phyloP scores from a whole-genome alignment of 1,139 yeast species.

The Yamadazyma friedrichii region DNA sequence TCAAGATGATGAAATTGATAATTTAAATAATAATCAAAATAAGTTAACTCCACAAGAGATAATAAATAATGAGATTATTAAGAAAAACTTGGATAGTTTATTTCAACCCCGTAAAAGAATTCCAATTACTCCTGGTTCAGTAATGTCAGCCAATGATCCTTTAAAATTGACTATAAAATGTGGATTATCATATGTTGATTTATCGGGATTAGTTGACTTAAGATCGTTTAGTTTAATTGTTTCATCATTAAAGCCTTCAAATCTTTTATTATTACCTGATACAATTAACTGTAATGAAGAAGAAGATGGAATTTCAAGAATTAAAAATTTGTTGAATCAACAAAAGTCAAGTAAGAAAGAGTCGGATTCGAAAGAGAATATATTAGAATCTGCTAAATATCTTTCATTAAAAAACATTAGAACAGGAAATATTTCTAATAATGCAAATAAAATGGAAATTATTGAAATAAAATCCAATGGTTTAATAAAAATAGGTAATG shows the following conservation, averaged over 20 bases:
- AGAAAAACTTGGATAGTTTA: constrained; percentile 55
- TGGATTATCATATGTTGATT: constrained; percentile 73
- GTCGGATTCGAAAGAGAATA: constrained; percentile 23
- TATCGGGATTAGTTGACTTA: constrained; percentile 82
- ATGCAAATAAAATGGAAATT: constrained; percentile 28
- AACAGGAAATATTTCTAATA: constrained; percentile 19
- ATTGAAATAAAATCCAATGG: constrained; percentile 38
- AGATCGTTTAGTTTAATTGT: constrained; percentile 79
- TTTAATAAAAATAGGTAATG: constrained; percentile 53
- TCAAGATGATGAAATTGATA: constrained; percentile 23
- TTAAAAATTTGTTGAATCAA: constrained; percentile 29
- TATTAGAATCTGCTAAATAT: constrained; percentile 27
- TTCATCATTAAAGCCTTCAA: constrained; percentile 77
- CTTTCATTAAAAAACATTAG: constrained; percentile 35
- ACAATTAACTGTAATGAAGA: constrained; percentile 26
- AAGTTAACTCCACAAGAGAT: constrained; percentile 47
- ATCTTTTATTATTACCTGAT: constrained; percentile 60
- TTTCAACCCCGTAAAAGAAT: constrained; percentile 54
- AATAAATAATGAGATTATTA: constrained; percentile 41
- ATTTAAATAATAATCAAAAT: constrained; percentile 18
- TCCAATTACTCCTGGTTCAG: constrained; percentile 18
- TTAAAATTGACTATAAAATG: constrained; percentile 56
- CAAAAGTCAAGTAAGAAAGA: constrained; percentile 30
- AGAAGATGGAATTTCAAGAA: constrained; percentile 28
- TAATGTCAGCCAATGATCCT: constrained; percentile 22